phyloP scores from a whole-genome alignment of 2,329 filamentous ascomycete species.

The Mollisiaceae sp. region DNA sequence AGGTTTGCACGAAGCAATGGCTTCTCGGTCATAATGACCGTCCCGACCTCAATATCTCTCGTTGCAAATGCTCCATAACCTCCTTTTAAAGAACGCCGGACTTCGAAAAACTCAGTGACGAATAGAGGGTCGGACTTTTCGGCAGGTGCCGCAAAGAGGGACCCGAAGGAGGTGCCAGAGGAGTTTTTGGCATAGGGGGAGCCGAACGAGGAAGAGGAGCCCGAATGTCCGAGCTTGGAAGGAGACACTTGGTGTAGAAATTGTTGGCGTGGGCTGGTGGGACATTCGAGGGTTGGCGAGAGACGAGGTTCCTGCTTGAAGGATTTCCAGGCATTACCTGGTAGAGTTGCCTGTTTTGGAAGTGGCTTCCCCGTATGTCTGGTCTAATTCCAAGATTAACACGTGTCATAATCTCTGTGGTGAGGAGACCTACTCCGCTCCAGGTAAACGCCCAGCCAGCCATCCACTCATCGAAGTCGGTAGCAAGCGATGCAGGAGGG shows the following conservation, averaged over 20 bases:
- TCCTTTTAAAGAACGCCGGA: conserved; percentile 34
- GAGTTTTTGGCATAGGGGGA: not conserved
- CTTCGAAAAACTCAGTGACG: conserved; percentile 38
- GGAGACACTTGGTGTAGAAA: not conserved
- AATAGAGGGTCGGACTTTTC: conserved; percentile 20
- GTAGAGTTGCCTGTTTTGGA: not conserved
- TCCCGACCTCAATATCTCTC: conserved; percentile 35
- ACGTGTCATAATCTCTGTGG: not conserved
- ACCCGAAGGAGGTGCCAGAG: conserved; percentile 10
- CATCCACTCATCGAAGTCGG: conserved; percentile 25
- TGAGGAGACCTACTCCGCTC: not conserved
- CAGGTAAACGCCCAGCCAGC: conserved; percentile 15
- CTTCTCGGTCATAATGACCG: conserved; percentile 36
- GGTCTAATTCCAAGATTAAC: not conserved
- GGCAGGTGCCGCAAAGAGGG: not conserved
- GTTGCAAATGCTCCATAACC: conserved; percentile 41
- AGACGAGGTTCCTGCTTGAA: conserved; percentile 3
- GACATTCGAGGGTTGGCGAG: not conserved
- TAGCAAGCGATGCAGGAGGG: conserved; percentile 15
- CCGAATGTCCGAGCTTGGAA: not conserved
- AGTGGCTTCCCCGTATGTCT: not conserved
- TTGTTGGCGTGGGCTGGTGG: not conserved
- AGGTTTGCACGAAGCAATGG: conserved; percentile 33
- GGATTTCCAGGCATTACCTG: not conserved
- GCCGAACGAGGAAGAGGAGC: not conserved